phyloP scores from a whole-genome alignment of 225 moss, liverwort and hornwort genomes.

The Ulota crispa region DNA sequence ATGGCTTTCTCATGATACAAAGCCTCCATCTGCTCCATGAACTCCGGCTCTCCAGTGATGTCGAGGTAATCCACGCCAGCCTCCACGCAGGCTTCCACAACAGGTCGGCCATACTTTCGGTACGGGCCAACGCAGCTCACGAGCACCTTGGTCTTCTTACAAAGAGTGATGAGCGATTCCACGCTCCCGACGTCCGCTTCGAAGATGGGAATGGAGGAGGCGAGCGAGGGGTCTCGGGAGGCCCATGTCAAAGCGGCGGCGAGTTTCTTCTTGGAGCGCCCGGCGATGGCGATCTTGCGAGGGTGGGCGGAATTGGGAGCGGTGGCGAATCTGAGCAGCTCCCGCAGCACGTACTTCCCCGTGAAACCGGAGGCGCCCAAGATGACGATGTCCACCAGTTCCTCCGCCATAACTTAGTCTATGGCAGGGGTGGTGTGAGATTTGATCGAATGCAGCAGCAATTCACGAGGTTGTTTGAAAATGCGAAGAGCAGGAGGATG shows the following conservation, averaged over 20 bases:
- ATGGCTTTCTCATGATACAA: constrained; percentile 67
- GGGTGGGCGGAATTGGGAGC: constrained; percentile 27
- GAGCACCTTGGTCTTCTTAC: constrained; percentile 74
- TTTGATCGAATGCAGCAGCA: background rate
- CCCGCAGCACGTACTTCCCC: constrained; percentile 86
- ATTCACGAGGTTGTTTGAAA: background rate
- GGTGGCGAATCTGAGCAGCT: constrained; percentile 67
- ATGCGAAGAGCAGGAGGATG: background rate
- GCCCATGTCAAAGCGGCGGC: constrained; percentile 82
- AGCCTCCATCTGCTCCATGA: constrained; percentile 81
- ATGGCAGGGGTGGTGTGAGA: background rate
- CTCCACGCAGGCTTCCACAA: constrained; percentile 92
- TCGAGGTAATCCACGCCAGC: constrained; percentile 92
- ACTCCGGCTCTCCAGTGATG: constrained; percentile 88
- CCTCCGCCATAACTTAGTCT: constrained; percentile 56
- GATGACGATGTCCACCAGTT: constrained; percentile 73
- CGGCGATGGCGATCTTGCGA: constrained; percentile 80
- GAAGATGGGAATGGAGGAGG: constrained; percentile 49
- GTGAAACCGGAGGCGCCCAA: constrained; percentile 92
- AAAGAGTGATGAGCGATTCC: constrained; percentile 60
- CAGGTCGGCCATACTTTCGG: constrained; percentile 83
- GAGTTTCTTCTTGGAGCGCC: constrained; percentile 76
- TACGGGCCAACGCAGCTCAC: constrained; percentile 86
- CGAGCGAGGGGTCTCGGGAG: constrained; percentile 31
- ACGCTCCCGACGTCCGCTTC: constrained; percentile 73